A percentile compares a stretch with the other conserved stretches of the same genome.
These are phyloP conservation scores for Aurantiochytrium sp. DNA, from an alignment of 108 stramenopile species.

Conservation along the genomic window DNA sequence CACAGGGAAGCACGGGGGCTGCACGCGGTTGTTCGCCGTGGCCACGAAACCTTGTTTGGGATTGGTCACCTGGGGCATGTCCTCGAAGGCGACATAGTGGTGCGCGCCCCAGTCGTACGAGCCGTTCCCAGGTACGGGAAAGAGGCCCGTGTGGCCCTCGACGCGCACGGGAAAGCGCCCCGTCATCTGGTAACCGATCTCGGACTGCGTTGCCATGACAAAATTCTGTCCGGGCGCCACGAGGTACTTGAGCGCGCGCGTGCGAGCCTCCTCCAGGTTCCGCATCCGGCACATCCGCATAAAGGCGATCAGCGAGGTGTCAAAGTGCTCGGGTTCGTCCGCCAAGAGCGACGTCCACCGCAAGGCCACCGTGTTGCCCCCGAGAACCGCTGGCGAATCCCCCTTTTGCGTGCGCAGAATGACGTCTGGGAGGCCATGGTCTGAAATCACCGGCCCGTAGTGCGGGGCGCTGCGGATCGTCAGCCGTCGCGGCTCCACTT, in stretches of 20 bases:
- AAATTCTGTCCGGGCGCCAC: conserved; percentile 31
- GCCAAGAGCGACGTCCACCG: conserved; percentile 6
- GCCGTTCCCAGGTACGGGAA: conserved; percentile 26
- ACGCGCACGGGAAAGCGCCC: conserved; percentile 11
- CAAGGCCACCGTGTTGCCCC: neutral
- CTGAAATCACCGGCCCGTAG: conserved; percentile 31
- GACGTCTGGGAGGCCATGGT: neutral
- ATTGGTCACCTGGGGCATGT: neutral
- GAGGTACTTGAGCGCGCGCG: neutral
- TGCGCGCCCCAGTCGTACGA: conserved; percentile 20
- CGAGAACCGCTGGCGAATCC: neutral
- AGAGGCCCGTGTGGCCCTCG: neutral
- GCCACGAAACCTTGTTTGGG: conserved; percentile 30
- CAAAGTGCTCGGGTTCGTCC: neutral
- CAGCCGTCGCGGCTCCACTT: neutral
- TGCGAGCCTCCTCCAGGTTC: neutral
- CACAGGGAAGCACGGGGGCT: neutral
- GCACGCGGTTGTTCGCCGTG: conserved; percentile 27
- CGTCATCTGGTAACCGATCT: conserved; percentile 33
- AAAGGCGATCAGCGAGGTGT: conserved; percentile 27
- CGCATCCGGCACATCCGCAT: neutral
- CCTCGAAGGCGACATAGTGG: conserved; percentile 16
- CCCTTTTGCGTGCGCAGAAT: neutral
- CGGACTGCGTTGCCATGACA: neutral
- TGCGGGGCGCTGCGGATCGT: neutral